phyloP scores from a whole-genome alignment of 1,139 yeast genomes.

The Yamadazyma dushanensis region DNA sequence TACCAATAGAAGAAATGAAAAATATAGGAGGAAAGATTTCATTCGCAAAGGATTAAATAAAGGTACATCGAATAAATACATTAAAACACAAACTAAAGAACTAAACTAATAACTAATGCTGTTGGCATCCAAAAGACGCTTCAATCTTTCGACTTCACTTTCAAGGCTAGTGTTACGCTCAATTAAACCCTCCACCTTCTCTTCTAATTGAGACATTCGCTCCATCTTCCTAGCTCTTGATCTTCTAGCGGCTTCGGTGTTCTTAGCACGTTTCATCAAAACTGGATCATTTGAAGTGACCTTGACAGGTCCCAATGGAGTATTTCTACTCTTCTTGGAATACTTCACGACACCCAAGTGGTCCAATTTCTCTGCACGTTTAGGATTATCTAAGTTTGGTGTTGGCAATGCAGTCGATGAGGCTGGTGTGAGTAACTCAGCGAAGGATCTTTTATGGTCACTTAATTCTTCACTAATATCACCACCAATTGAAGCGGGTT shows the following conservation, averaged over 20 bases:
- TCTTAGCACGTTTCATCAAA: conserved; percentile 84
- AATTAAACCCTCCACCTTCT: conserved; percentile 64
- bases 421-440: conserved; percentile 35
- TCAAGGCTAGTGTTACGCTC: conserved; percentile 55
- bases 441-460: conserved; percentile 8
- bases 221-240: conserved; percentile 92
- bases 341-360: conserved; percentile 65
- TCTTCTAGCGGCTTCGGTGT: conserved; percentile 96
- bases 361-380: conserved; percentile 55
- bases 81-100: background rate
- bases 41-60: conserved; percentile 9
- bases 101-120: conserved; percentile 22
- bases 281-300: conserved; percentile 60
- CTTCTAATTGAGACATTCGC: conserved; percentile 82
- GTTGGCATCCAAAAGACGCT: conserved; percentile 38
- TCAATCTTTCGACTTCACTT: conserved; percentile 59
- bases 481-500: conserved; percentile 3
- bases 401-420: conserved; percentile 36
- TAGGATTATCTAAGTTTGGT: conserved; percentile 26
- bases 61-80: background rate
- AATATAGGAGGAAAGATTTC: conserved; percentile 8
- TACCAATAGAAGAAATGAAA: conserved; percentile 5
- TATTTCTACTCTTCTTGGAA: conserved; percentile 61
- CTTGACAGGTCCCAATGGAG: conserved; percentile 65
- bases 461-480: conserved; percentile 4